phyloP scores from a whole-genome alignment of 768 basidiomycete species.

The Mycena rebaudengoi region DNA sequence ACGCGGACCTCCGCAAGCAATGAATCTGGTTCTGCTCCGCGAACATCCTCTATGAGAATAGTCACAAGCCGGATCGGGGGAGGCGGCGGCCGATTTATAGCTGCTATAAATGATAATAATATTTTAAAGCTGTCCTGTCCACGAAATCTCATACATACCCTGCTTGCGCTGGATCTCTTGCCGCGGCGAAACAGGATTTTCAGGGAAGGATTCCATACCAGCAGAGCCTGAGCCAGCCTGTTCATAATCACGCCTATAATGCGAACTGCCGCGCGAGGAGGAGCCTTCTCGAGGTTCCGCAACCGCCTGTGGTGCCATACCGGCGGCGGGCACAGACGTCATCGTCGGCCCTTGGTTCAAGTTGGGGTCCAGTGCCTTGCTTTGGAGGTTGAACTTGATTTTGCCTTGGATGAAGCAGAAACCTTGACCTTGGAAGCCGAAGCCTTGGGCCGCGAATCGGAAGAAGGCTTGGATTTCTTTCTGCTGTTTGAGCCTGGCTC shows the following conservation, averaged over 20 bases:
- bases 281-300: slow-evolving; percentile 17
- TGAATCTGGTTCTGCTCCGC: slow-evolving; percentile 60
- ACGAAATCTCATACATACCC: not conserved
- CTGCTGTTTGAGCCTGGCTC: not conserved
- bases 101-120: slow-evolving; percentile 18
- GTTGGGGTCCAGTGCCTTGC: not conserved
- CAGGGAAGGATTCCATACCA: slow-evolving; percentile 3
- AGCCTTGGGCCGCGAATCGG: slow-evolving; percentile 17
- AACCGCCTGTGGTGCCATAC: not conserved
- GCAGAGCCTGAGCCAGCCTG: not conserved
- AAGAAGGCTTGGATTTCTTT: slow-evolving; percentile 16
- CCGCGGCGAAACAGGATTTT: slow-evolving; percentile 5
- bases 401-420: slow-evolving; percentile 16
- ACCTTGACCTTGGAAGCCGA: slow-evolving; percentile 24
- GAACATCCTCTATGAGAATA: slow-evolving; percentile 69
- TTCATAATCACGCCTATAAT: slow-evolving; percentile 47
- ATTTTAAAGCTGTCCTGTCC: slow-evolving; percentile 8
- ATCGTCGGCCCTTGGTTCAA: not conserved
- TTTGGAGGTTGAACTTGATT: slow-evolving; percentile 15
- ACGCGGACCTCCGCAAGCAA: slow-evolving; percentile 74
- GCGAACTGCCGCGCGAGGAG: slow-evolving; percentile 16
- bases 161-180: not conserved
- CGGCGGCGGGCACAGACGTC: slow-evolving; percentile 12
- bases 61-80: slow-evolving; percentile 72
- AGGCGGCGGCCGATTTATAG: slow-evolving; percentile 25